Conservation (phyloP, 352 stramenopile genomes). For the Globisporangium radiosum region DNA sequence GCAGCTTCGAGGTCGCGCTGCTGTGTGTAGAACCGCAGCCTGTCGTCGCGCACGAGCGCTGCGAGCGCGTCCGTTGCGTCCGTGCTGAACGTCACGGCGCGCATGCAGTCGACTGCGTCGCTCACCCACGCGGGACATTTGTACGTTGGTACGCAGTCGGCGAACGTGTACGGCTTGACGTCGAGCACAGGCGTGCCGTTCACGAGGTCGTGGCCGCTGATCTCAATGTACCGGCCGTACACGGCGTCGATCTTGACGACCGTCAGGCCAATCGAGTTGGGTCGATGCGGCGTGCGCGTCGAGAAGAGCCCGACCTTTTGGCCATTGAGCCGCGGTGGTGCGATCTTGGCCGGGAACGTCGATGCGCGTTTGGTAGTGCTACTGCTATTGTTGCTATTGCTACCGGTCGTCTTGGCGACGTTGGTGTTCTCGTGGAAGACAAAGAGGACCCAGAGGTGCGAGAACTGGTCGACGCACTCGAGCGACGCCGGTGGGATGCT, state of each 20-base stretch:
- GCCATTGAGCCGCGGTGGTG: conserved; percentile 59
- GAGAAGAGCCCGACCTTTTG: conserved; percentile 93
- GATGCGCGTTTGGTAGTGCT: conserved; percentile 26
- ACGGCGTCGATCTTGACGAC: conserved; percentile 89
- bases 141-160: conserved; percentile 56
- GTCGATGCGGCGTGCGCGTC: conserved; percentile 94
- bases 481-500: conserved; percentile 68
- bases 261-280: conserved; percentile 92
- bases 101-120: conserved; percentile 38
- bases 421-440: conserved; percentile 91
- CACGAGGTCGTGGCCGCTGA: conserved; percentile 92
- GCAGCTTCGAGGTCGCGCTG: conserved; percentile 41
- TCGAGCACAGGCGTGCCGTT: conserved; percentile 97
- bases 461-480: conserved; percentile 81
- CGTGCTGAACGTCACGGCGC: conserved; percentile 46
- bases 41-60: conserved; percentile 30
- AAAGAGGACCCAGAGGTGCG: conserved; percentile 88
- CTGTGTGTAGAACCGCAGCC: conserved; percentile 61
- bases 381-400: not conserved
- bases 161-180: conserved; percentile 97
- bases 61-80: conserved; percentile 33
- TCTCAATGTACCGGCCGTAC: conserved; percentile 73
- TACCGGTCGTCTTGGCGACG: conserved; percentile 24
- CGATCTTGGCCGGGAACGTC: conserved; percentile 79
- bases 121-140: conserved; percentile 65